A percentile compares a stretch with the other conserved stretches of the same genome.
phyloP scores from a whole-genome alignment of 768 basidiomycete species.

The Suillus discolor region DNA sequence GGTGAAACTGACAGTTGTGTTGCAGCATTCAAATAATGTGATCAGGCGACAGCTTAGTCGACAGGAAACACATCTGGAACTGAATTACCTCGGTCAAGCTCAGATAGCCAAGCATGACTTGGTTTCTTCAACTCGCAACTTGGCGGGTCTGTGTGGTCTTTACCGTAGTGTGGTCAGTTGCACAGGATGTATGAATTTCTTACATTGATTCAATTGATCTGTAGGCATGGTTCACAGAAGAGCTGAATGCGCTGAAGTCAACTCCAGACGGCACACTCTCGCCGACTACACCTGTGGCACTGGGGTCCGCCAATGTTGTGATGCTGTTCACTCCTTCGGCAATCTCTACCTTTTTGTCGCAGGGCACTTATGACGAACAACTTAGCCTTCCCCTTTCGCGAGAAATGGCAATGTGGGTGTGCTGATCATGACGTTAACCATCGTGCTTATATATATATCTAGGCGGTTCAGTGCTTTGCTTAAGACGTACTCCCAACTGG shows the following conservation, averaged over 20 bases:
- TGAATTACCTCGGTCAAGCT: slow-evolving; percentile 60
- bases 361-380: slow-evolving; percentile 44
- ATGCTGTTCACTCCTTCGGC: slow-evolving; percentile 49
- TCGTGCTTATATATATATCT: slow-evolving; percentile 14
- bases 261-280: slow-evolving; percentile 51
- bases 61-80: slow-evolving; percentile 82
- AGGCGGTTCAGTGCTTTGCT: slow-evolving; percentile 92
- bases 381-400: slow-evolving; percentile 76
- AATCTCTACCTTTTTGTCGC: slow-evolving; percentile 44
- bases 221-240: slow-evolving; percentile 84
- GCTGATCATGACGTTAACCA: background rate
- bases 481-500: slow-evolving; percentile 88
- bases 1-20: slow-evolving; percentile 6
- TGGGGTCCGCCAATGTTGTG: slow-evolving; percentile 49
- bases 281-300: slow-evolving; percentile 47
- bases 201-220: slow-evolving; percentile 2
- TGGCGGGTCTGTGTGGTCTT: slow-evolving; percentile 74
- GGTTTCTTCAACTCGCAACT: slow-evolving; percentile 67
- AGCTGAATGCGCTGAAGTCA: slow-evolving; percentile 68
- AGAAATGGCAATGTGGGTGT: slow-evolving; percentile 85
- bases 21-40: slow-evolving; percentile 41
- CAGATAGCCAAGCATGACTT: slow-evolving; percentile 64
- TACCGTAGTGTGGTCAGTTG: slow-evolving; percentile 83
- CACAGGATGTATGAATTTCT: slow-evolving; percentile 15
- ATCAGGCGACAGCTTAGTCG: slow-evolving; percentile 60